A percentile compares a stretch with the other conserved stretches of the same genome.
These are phyloP conservation scores for Phytophthora pseudosyringae DNA, from an alignment of 352 stramenopile species.

Conservation along the genomic window DNA sequence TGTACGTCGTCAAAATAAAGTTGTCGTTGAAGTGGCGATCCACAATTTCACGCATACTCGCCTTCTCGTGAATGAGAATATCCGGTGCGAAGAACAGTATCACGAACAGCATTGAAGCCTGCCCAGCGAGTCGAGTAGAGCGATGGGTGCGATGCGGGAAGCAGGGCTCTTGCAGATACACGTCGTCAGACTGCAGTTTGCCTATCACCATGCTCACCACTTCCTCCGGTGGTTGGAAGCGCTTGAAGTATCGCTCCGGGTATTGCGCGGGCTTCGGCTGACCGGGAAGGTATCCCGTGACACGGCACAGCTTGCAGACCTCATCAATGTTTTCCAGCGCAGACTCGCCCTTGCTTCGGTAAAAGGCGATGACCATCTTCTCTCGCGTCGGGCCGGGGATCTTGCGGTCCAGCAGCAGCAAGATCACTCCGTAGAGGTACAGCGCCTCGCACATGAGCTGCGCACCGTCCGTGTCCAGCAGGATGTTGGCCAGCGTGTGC, in stretches of 20 bases:
- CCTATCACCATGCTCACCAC: conserved; percentile 94
- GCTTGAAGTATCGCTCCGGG: conserved; percentile 89
- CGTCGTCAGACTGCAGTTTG: conserved; percentile 94
- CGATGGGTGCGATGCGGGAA: conserved; percentile 94
- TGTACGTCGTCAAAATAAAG: conserved; percentile 96
- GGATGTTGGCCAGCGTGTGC: conserved; percentile 94
- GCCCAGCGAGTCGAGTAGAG: conserved; percentile 88
- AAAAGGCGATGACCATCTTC: conserved; percentile 93
- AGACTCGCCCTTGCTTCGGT: conserved; percentile 89
- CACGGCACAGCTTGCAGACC: conserved; percentile 91
- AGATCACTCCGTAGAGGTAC: conserved; percentile 95
- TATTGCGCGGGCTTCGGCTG: conserved; percentile 88
- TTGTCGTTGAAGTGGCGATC: conserved; percentile 97
- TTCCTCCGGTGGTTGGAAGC: conserved; percentile 86
- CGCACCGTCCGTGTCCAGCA: conserved; percentile 93
- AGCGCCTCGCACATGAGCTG: conserved; percentile 95
- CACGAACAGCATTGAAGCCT: conserved; percentile 96
- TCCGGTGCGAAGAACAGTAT: conserved; percentile 95
- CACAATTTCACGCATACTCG: conserved; percentile 95
- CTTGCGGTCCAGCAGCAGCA: conserved; percentile 94
- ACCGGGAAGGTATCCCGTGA: conserved; percentile 88
- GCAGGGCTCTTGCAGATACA: conserved; percentile 92
- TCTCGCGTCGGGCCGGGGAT: conserved; percentile 90
- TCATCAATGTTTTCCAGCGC: conserved; percentile 92
- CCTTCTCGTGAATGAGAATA: conserved; percentile 92